Evolutionary conservation across 2,329 filamentous ascomycete genomes (phyloP).

Genomic region (Penicillium sp.): DNA sequence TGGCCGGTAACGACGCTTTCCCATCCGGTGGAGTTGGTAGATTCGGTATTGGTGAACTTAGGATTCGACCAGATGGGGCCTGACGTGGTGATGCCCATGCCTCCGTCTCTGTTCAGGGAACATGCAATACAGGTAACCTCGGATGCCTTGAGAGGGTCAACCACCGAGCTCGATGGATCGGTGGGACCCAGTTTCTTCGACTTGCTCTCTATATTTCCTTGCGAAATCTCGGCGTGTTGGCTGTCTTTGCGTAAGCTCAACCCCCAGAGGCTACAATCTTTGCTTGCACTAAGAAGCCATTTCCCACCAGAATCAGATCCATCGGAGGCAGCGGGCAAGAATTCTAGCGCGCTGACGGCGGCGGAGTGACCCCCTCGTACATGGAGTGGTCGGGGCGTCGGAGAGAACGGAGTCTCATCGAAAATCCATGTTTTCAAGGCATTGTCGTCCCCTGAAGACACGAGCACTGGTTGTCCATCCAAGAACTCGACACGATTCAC

Average conservation of each 20-base stretch:
- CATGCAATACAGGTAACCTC: constrained; percentile 90
- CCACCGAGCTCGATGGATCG: constrained; percentile 11
- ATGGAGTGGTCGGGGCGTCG: constrained; percentile 81
- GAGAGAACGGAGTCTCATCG: constrained; percentile 85
- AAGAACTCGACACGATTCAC: constrained; percentile 89
- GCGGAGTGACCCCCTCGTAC: constrained; percentile 84
- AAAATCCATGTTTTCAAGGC: constrained; percentile 96
- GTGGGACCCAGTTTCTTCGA: constrained; percentile 65
- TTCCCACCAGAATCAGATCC: constrained; percentile 86
- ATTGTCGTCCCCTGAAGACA: constrained; percentile 91
- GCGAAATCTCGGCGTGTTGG: constrained; percentile 89
- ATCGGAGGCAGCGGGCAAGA: constrained; percentile 84
- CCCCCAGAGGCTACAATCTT: constrained; percentile 90
- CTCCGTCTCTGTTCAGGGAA: constrained; percentile 90
- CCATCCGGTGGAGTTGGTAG: constrained; percentile 83
- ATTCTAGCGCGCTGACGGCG: constrained; percentile 76
- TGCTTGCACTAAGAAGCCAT: constrained; percentile 87
- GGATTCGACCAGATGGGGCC: constrained; percentile 82
- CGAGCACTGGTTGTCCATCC: constrained; percentile 79
- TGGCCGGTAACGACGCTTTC: constrained; percentile 96
- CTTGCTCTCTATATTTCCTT: constrained; percentile 83
- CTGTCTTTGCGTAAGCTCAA: constrained; percentile 94
- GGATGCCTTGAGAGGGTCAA: constrained; percentile 70
- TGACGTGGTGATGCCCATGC: constrained; percentile 80
- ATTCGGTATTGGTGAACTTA: constrained; percentile 64